Evolutionary conservation across 805 yeast species (phyloP), one percentile per base, ranked within the genome.

Genomic region (Pichia insulana): DNA sequence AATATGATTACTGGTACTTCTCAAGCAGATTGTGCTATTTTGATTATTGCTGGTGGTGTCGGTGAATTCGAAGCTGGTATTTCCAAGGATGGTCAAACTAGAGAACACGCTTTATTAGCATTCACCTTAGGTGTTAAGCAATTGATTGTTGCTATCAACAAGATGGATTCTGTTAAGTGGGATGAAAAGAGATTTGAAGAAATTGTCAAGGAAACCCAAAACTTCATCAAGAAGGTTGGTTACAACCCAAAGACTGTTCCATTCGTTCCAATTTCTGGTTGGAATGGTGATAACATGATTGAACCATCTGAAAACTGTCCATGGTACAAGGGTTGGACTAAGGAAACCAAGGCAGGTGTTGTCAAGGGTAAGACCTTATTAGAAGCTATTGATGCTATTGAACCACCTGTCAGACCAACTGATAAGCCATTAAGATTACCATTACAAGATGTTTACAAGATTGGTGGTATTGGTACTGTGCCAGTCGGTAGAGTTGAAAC

Each of bases 21-120:
- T 59, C 94, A 86, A 73, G 92, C 94, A 65, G 95, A 84, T 70
- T 76, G 92, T 69, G 95, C 95, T 62, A 79, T 85, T 56, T 78
- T 85, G 65, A 86, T 86, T 62, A 83, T 85, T 67, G 94, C 90
- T 64, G 85, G 89, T 68, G 90, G 92, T 71, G 78, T 77, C 64
- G 92, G 92, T 83, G 95, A 85, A 70, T 85, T 84, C 78, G 95
- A 84, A 76, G 89, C 94, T 62, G 95, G 94, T 73, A 85, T 85
- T 76, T 83, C 92, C 64, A 76, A 83, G 78, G 94, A 84, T 62
- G 95, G 95, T 68, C 95, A 84, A 74, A 85, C 95, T 70, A 84
- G 90, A 76, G 95, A 85, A 74, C 94, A 83, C 78, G 94, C 95
- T 65, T 75, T 84, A 56, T 76, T 84, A 64, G 90, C 94, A 63